These are phyloP conservation scores for Polyporus tsugae DNA, from an alignment of 1,284 basidiomycete species.

Conservation along the genomic window DNA sequence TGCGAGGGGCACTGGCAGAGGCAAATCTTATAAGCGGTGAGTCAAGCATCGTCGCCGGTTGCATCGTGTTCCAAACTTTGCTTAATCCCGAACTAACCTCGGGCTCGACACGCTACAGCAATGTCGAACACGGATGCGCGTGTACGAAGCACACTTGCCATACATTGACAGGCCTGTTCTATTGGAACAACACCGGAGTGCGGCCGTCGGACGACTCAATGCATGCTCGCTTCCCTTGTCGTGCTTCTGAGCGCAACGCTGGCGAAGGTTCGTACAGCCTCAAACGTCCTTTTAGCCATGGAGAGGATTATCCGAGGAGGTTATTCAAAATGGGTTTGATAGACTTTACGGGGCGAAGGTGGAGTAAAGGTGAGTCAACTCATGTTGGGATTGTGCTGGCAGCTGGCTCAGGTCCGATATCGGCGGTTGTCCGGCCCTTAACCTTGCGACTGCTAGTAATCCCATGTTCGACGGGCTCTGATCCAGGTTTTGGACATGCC, in stretches of 20 bases:
- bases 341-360: neutral
- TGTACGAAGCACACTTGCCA: neutral
- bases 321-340: neutral
- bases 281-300: neutral
- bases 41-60: neutral
- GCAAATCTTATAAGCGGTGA: conserved; percentile 11
- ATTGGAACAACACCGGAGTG: conserved; percentile 33
- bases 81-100: conserved; percentile 21
- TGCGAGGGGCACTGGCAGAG: neutral
- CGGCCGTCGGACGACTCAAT: conserved; percentile 31
- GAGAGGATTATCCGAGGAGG: conserved; percentile 2
- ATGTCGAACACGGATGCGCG: neutral
- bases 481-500: neutral
- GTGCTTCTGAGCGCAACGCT: conserved; percentile 10
- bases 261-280: conserved; percentile 12
- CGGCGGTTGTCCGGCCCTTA: neutral
- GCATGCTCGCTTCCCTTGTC: neutral
- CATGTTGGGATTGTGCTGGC: neutral
- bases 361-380: neutral
- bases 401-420: neutral
- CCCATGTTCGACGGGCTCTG: neutral
- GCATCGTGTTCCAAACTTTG: conserved; percentile 13
- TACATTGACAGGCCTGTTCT: conserved; percentile 5
- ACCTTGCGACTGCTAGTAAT: neutral
- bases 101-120: conserved; percentile 4